Evolutionary conservation across 495 filamentous ascomycete species (phyloP).

Genomic region (Copromyces sp.): DNA sequence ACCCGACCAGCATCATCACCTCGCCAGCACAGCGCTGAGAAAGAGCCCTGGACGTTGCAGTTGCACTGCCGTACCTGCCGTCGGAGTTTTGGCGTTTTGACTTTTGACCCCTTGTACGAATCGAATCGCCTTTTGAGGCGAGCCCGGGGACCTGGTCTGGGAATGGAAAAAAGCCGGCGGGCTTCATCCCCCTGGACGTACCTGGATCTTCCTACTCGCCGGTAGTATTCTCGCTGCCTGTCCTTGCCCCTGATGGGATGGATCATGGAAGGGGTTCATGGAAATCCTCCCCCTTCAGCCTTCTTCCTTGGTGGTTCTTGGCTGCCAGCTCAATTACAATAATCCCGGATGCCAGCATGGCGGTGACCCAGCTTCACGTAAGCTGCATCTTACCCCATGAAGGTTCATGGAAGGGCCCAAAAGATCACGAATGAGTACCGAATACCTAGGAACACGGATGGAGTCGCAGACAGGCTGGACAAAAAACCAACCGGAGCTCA

Average conservation of each 20-base stretch:
- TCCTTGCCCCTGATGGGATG: not conserved
- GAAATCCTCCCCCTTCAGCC: not conserved
- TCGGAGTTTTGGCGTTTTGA: not conserved
- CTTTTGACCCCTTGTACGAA: not conserved
- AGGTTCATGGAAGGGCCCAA: not conserved
- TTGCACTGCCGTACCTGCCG: not conserved
- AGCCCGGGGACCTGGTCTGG: not conserved
- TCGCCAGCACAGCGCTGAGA: not conserved
- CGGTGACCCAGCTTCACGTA: not conserved
- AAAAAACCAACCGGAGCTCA: not conserved
- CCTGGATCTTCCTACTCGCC: not conserved
- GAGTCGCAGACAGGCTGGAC: not conserved
- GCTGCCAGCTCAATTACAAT: not conserved
- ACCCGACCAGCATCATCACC: not conserved
- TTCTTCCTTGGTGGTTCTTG: not conserved
- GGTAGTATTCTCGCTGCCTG: not conserved
- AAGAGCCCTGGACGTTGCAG: not conserved
- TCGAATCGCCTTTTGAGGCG: not conserved
- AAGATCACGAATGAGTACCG: not conserved
- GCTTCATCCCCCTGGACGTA: not conserved
- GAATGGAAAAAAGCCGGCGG: not conserved
- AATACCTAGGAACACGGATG: not conserved
- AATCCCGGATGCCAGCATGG: not conserved
- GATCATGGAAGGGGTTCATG: not conserved
- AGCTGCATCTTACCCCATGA: not conserved